Evolutionary conservation across 495 filamentous ascomycete species (phyloP).

Genomic region (Neurospora intermedia): DNA sequence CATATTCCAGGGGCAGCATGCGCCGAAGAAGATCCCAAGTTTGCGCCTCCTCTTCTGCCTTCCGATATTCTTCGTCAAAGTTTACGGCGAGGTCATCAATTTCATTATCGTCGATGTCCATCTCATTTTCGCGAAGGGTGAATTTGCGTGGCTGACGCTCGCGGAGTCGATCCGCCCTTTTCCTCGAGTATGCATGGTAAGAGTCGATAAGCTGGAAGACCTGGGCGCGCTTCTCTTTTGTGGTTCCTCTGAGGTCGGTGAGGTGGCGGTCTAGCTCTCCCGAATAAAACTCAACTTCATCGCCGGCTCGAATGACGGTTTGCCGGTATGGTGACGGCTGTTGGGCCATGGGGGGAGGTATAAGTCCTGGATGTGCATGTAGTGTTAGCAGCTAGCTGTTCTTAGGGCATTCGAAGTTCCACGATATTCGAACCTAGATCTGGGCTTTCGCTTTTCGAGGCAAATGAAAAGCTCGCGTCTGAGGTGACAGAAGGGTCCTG

Average conservation of each 20-base stretch:
- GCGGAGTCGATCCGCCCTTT: slow-evolving; percentile 26
- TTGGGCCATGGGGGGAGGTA: slow-evolving; percentile 8
- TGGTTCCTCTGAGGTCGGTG: slow-evolving; percentile 14
- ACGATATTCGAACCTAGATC: slow-evolving; percentile 9
- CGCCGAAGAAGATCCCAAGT: slow-evolving; percentile 77
- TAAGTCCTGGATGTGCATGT: neutral
- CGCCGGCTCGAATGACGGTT: slow-evolving; percentile 20
- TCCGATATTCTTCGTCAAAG: slow-evolving; percentile 24
- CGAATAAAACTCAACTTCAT: slow-evolving; percentile 37
- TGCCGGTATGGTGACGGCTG: slow-evolving; percentile 19
- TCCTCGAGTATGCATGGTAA: slow-evolving; percentile 31
- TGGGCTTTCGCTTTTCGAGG: slow-evolving; percentile 8
- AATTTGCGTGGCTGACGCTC: slow-evolving; percentile 14
- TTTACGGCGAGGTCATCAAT: slow-evolving; percentile 26
- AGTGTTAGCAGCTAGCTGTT: slow-evolving; percentile 3
- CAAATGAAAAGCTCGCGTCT: slow-evolving; percentile 9
- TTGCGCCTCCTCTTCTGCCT: slow-evolving; percentile 56
- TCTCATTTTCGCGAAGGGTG: slow-evolving; percentile 34
- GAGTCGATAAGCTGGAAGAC: slow-evolving; percentile 34
- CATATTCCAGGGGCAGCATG: slow-evolving; percentile 42
- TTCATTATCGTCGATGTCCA: slow-evolving; percentile 42
- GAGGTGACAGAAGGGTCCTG: slow-evolving; percentile 13
- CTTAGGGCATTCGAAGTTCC: neutral
- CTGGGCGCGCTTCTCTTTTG: slow-evolving; percentile 30
- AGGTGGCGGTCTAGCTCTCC: slow-evolving; percentile 33